Evolutionary conservation across 2,329 filamentous ascomycete genomes (phyloP).

Genomic region (Xylaria sp.): DNA sequence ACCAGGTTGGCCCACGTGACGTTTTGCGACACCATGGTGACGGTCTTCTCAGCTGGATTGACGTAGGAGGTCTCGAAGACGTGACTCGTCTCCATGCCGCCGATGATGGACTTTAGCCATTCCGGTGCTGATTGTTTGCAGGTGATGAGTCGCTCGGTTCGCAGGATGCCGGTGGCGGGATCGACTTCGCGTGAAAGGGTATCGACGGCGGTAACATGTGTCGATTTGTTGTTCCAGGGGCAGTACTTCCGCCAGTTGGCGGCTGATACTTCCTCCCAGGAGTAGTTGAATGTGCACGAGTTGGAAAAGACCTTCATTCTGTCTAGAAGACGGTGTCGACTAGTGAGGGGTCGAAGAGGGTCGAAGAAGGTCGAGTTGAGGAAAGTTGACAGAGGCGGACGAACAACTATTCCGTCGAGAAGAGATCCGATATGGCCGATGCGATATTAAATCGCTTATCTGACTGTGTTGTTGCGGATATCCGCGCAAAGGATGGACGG

Average conservation of each 20-base stretch:
- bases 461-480: constrained; percentile 1
- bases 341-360: neutral
- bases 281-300: constrained; percentile 90
- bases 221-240: constrained; percentile 98
- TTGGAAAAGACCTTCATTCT: constrained; percentile 96
- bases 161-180: constrained; percentile 59
- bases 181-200: constrained; percentile 74
- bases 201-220: constrained; percentile 94
- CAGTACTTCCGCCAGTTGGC: constrained; percentile 99
- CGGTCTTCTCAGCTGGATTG: constrained; percentile 77
- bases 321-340: constrained; percentile 6
- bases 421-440: neutral
- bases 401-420: neutral
- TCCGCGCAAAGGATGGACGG: constrained; percentile 5
- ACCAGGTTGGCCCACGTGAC: constrained; percentile 90
- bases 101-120: constrained; percentile 80
- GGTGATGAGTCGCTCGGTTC: constrained; percentile 64
- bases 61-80: constrained; percentile 97
- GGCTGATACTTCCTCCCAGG: constrained; percentile 96
- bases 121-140: constrained; percentile 69
- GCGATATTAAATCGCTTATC: constrained; percentile 8
- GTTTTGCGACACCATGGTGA: constrained; percentile 97
- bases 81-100: constrained; percentile 77
- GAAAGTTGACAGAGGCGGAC: neutral
- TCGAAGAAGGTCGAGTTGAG: neutral